phyloP scores from a whole-genome alignment of 768 basidiomycete species.

The Tylopilus plumbeoviolaceoides region DNA sequence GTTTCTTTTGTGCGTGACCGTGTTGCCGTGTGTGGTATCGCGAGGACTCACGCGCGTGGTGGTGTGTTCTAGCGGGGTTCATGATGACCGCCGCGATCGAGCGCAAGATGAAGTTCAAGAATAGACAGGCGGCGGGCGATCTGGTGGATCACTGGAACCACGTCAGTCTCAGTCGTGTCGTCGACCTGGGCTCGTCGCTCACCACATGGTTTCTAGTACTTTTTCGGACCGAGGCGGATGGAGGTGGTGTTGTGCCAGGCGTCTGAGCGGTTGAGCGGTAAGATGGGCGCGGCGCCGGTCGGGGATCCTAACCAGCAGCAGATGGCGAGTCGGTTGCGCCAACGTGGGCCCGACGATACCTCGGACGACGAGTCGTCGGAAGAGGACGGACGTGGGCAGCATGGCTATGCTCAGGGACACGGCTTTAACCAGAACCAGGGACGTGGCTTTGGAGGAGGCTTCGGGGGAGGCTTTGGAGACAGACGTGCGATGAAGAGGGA shows the following conservation, averaged over 20 bases:
- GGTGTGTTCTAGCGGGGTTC: constrained; percentile 14
- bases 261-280: constrained; percentile 28
- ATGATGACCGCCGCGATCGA: constrained; percentile 14
- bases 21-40: no score
- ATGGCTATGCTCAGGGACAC: neutral
- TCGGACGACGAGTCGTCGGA: neutral
- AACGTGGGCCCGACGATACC: neutral
- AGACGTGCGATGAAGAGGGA: constrained; percentile 1
- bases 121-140: constrained; percentile 36
- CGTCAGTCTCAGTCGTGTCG: constrained; percentile 23
- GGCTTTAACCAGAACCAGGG: neutral
- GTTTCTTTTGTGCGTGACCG: constrained; percentile 17
- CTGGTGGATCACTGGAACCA: constrained; percentile 50
- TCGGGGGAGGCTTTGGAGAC: neutral
- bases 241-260: constrained; percentile 38
- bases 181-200: neutral
- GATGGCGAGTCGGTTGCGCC: constrained; percentile 19
- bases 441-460: no score
- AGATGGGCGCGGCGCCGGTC: constrained; percentile 18
- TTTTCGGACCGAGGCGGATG: constrained; percentile 45
- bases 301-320: constrained; percentile 18
- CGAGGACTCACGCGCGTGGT: no score
- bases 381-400: neutral
- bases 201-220: constrained; percentile 31
- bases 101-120: constrained; percentile 33